phyloP scores from a whole-genome alignment of 768 basidiomycete species.

The Psilocybe azurescens region DNA sequence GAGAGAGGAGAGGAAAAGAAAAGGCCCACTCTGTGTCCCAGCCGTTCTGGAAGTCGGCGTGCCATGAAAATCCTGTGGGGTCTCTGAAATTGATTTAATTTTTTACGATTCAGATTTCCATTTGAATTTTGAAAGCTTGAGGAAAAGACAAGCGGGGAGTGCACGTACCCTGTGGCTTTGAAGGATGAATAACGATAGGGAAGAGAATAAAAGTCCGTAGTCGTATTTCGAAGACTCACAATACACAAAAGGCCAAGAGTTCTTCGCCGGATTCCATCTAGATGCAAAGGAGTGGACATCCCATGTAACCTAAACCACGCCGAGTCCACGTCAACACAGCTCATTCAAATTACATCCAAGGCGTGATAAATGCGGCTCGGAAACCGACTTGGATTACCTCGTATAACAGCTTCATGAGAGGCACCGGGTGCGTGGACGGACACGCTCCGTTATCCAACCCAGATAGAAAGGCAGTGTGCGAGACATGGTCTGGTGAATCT shows the following conservation, averaged over 20 bases:
- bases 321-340: no score
- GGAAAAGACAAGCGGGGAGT: background rate
- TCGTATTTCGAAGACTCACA: conserved; percentile 12
- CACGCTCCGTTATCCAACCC: conserved; percentile 43
- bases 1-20: background rate
- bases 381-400: conserved; percentile 27
- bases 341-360: no score
- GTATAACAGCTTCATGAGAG: conserved; percentile 45
- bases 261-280: conserved; percentile 38
- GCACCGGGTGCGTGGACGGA: conserved; percentile 40
- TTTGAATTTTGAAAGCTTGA: background rate
- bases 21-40: conserved; percentile 45
- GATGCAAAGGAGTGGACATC: conserved; percentile 36
- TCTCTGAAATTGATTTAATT: conserved; percentile 43
- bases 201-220: no score
- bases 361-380: no score
- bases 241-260: conserved; percentile 49
- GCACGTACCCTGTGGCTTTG: conserved; percentile 42
- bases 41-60: conserved; percentile 54
- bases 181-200: background rate
- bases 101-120: no score
- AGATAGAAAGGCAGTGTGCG: conserved; percentile 39
- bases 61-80: conserved; percentile 55
- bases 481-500: conserved; percentile 42
- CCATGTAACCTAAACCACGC: conserved; percentile 39